Conservation (phyloP, 768 basidiomycete genomes). For the Tulasnella sp. region DNA sequence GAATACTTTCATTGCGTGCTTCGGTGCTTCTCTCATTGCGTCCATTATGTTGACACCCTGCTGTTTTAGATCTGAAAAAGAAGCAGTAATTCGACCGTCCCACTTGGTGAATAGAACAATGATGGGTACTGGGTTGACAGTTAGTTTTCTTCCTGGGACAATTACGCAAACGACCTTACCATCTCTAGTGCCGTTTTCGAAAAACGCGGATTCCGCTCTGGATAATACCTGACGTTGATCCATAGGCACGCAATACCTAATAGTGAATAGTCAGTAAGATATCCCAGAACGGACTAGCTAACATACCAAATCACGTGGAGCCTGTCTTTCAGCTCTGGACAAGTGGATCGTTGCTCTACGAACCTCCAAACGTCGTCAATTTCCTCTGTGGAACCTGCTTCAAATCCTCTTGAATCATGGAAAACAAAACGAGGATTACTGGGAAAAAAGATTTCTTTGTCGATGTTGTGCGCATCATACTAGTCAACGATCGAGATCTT, state of each 20-base stretch:
- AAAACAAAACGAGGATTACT: constrained; percentile 23
- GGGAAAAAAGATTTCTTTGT: constrained; percentile 20
- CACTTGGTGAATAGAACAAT: not conserved
- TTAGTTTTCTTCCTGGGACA: not conserved
- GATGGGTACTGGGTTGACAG: not conserved
- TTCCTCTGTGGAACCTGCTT: constrained; percentile 18
- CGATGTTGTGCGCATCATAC: constrained; percentile 22
- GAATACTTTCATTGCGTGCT: not conserved
- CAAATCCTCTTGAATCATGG: constrained; percentile 25
- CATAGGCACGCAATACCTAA: not conserved
- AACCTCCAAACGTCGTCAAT: not conserved
- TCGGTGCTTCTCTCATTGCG: not conserved
- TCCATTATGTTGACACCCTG: not conserved
- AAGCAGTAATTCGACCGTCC: not conserved
- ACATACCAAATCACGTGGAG: not conserved
- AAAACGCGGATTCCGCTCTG: not conserved
- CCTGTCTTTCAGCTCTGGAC: not conserved
- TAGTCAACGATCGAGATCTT: too few relatives aligned
- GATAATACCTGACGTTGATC: too few relatives aligned
- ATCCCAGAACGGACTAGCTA: not conserved
- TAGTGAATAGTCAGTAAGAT: too few relatives aligned
- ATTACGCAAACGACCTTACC: not conserved
- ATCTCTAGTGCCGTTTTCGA: not conserved
- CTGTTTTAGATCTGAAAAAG: not conserved
- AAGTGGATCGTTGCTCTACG: not conserved